Conservation (phyloP, 208 protist species). For the Leishmania tropica region DNA sequence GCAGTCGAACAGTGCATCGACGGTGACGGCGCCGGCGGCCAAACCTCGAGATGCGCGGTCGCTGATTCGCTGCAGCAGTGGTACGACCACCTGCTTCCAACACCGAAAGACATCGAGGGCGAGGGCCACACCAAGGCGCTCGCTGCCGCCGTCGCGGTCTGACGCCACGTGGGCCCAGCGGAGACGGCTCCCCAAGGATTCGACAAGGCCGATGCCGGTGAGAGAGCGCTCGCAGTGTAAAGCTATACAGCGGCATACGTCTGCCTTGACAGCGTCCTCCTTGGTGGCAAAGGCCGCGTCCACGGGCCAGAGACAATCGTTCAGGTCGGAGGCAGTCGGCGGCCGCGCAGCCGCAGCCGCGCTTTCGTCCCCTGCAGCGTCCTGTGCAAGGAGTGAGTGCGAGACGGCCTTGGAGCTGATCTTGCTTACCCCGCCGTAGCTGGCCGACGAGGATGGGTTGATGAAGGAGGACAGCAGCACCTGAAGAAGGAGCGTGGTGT, state of each 20-base stretch:
- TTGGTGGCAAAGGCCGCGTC: constrained; percentile 17
- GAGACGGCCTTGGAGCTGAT: background rate
- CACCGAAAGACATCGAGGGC: constrained; percentile 19
- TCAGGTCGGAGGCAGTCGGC: background rate
- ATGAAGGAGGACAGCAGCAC: constrained; percentile 18
- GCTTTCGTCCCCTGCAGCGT: background rate
- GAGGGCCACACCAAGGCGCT: constrained; percentile 28
- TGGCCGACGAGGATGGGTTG: background rate
- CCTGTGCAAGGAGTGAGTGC: background rate
- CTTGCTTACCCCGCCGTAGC: background rate
- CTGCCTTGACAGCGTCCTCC: constrained; percentile 34
- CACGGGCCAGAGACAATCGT: constrained; percentile 1
- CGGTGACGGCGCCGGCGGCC: background rate
- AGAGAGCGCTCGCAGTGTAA: constrained; percentile 15
- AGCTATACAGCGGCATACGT: constrained; percentile 34
- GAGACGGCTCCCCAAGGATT: constrained; percentile 6
- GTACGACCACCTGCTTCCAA: constrained; percentile 15
- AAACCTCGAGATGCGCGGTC: background rate
- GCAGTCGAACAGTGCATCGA: constrained; percentile 6
- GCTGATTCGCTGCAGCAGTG: constrained; percentile 15
- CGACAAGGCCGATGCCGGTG: constrained; percentile 10
- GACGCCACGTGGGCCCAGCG: constrained; percentile 16
- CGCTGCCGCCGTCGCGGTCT: constrained; percentile 2
- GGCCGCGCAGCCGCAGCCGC: background rate
- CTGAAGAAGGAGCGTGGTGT: constrained; percentile 12